Evolutionary conservation across 116 monocot species (phyloP).

Genomic region (Cymodocea nodosa): DNA sequence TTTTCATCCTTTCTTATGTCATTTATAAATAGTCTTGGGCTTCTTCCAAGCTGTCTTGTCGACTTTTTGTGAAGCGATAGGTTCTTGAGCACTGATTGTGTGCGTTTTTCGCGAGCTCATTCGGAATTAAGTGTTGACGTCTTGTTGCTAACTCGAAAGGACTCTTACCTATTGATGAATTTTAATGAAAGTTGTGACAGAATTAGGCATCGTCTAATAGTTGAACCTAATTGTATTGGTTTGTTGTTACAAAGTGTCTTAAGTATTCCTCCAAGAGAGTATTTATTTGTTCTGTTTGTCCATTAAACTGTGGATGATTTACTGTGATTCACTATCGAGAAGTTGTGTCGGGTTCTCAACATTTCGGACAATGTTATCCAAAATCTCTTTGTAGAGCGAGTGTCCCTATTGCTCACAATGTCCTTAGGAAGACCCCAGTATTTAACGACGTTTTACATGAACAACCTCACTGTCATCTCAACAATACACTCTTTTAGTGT

Average conservation of each 20-base stretch:
- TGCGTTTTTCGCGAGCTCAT: background rate
- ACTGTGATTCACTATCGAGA: background rate
- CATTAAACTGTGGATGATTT: background rate
- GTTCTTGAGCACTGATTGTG: background rate
- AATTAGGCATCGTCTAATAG: background rate
- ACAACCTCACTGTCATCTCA: background rate
- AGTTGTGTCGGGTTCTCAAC: background rate
- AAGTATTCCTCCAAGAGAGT: background rate
- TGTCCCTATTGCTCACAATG: slow-evolving; percentile 5
- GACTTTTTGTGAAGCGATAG: background rate
- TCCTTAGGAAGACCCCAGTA: background rate
- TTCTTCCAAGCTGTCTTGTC: background rate
- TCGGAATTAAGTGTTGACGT: background rate
- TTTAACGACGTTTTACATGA: background rate
- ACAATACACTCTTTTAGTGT: background rate
- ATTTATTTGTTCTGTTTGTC: background rate
- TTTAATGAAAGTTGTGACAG: background rate
- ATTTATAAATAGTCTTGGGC: no score
- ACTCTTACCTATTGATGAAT: background rate
- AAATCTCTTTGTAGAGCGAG: background rate
- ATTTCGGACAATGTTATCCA: background rate
- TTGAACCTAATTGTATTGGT: background rate
- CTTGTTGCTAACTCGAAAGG: background rate
- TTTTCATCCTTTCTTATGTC: background rate
- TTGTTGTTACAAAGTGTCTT: background rate